These are phyloP conservation scores for Sequoia sempervirens DNA, from an alignment of 75 land plant genomes.

Conservation along the genomic window DNA sequence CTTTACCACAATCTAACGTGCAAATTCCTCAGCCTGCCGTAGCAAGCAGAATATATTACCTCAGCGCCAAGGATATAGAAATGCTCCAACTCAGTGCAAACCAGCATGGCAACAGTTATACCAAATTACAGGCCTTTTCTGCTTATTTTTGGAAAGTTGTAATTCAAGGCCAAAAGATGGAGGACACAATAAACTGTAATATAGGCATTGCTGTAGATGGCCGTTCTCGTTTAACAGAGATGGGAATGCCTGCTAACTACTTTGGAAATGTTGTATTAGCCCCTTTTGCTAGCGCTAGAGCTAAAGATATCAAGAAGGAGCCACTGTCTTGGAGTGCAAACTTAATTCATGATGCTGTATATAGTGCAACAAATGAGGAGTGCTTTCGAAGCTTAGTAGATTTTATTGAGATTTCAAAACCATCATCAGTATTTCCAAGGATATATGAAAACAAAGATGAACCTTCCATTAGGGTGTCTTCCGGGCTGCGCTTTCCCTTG, in stretches of 20 bases:
- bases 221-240: constrained; percentile 8
- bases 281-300: no score
- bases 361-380: no score
- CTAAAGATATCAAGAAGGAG: no score
- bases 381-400: no score
- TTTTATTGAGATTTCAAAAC: no score
- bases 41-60: constrained; percentile 34
- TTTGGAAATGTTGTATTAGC: constrained; percentile 40
- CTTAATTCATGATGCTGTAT: no score
- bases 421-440: no score
- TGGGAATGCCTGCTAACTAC: constrained; percentile 10
- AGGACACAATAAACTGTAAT: neutral
- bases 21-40: constrained; percentile 8
- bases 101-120: constrained; percentile 9
- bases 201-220: constrained; percentile 52
- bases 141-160: constrained; percentile 32
- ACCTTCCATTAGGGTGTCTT: no score
- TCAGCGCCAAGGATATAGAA: constrained; percentile 17
- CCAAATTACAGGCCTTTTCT: constrained; percentile 37
- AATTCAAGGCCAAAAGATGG: neutral
- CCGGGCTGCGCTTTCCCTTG: no score
- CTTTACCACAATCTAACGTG: neutral
- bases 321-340: no score
- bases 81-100: constrained; percentile 14
- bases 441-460: no score